phyloP scores from a whole-genome alignment of 371 early-diverging fungal genomes.

The Gilbertella persicaria region DNA sequence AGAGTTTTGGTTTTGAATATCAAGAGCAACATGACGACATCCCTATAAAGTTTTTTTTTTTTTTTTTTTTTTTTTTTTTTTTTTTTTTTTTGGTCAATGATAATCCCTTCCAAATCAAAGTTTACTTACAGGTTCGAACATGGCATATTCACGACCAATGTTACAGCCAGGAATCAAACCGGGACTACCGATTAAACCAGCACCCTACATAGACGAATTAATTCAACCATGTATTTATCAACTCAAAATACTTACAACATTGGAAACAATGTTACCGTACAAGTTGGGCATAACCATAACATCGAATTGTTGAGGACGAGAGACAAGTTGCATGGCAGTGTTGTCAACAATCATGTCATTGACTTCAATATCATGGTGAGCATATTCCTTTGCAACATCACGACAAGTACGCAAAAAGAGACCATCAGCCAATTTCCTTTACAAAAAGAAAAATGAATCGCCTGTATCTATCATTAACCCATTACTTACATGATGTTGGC shows the following conservation, averaged over 20 bases:
- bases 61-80: background rate
- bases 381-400: constrained; percentile 90
- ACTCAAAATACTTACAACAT: constrained; percentile 58
- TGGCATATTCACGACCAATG: constrained; percentile 93
- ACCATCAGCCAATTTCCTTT: constrained; percentile 95
- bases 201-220: constrained; percentile 52
- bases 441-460: background rate
- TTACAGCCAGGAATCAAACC: constrained; percentile 95
- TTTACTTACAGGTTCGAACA: constrained; percentile 86
- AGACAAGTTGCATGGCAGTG: constrained; percentile 97
- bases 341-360: constrained; percentile 99
- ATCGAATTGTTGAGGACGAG: constrained; percentile 96
- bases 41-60: constrained; percentile 40
- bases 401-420: constrained; percentile 94
- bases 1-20: constrained; percentile 88
- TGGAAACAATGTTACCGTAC: constrained; percentile 96
- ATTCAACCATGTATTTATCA: background rate
- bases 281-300: constrained; percentile 98
- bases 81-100: background rate
- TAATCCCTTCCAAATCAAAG: background rate
- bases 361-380: constrained; percentile 81
- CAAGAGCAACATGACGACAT: constrained; percentile 95
- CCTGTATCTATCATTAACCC: too few relatives aligned
- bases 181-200: constrained; percentile 94
- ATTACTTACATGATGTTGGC: constrained; percentile 95